Evolutionary conservation across 257 asterid species (phyloP), one percentile per base, ranked within the genome.

Genomic region (Solanum pennellii): DNA sequence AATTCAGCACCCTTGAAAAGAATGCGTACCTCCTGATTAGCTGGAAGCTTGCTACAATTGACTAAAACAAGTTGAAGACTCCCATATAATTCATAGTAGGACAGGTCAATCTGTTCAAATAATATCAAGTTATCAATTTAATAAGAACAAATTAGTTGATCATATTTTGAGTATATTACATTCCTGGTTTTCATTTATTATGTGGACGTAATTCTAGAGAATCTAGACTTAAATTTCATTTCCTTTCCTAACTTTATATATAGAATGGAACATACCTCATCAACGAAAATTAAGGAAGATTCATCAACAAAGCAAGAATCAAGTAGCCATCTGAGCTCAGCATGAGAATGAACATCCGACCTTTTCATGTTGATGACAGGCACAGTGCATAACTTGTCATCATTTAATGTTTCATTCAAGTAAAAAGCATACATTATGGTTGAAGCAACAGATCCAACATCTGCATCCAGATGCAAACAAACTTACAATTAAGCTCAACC

Each of bases 361-460:
- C 98, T 93, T 91, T 91, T 96, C 95, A 92, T 93, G 92, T 95
- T 96, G 89, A 95, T 90, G 84, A 96, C 91, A 56, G 99, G 99
- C 79, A 93, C 94, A 14, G 94, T 93, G 89, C 98, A 93, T 76
- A 92, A 90, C 65, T 92, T 92, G 77, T 89, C 89, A 91, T 73
- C 89, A 90, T 90, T 74, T 37, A 82, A 85, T 87, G 92, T 90
- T 91, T 91, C 91, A 44, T 91, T 87, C 23, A 94, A 93, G 92
- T 94, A 92, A 91, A 92, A 94, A 6, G 98, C 95, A 90, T 95
- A 93, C 96, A 91, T 90, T 92, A 96, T 92, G 66, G 97, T 92
- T 31, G 98, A 91, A 72, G 91, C 96, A 92, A 94, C 91, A 18
- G 98, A 93, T 86, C 97, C 98, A 68, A 93, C 93, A 91, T 95